Base-by-base conservation (phyloP, 768 basidiomycete species). In the Phlebiopsis gigantea region DNA sequence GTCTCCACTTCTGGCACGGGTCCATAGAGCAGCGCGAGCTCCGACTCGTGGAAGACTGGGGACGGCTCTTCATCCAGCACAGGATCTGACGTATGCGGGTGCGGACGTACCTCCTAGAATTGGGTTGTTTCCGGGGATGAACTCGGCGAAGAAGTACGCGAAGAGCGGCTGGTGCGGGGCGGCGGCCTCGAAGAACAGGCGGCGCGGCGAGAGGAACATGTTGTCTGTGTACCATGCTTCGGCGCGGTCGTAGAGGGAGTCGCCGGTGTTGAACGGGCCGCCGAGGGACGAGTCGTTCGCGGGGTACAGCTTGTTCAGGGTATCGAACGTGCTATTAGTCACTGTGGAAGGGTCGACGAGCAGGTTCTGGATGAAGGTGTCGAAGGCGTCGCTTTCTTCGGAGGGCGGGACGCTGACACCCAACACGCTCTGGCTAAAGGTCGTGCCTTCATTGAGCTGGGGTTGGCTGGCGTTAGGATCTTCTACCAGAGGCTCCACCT, bases 161-260 rank as follows among this genome's bases (percentile, higher is more conserved):
- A 75, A 84, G 63, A 76, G 72, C 1, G 75, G 75, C 58, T 79
- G 79, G 17, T 71, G 57, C 0, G 71, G 57, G 3, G 80, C 72
- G 0, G 74, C 80, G 46, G 76, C 70, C 29, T 78, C 71, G 60
- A 80, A 78, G 52, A 81, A 78, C 41, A 75, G 65, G 34, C 81
- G 67, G 24, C 80, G 64, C 1, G 79, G 74, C 0, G 74, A 69
- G 30, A 82, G 65, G 62, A 73, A 84, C 77, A 81, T 82, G 44
- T 73, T 64, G 56, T 78, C 79, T 3, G 77, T 79, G 57, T 83
- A 83, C 76, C 77, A 83, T 0, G 80, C 71, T 50, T 65, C 76
- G 1, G 71, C 75, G 47, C 81, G 66, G 58, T 84, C 81, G 55
- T 79, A 83, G 4, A 83, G 68, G 10, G 75, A 76, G 61, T 83